Base-by-base conservation (phyloP, 768 basidiomycete genomes). In the Brasilioporus rufonigricans region DNA sequence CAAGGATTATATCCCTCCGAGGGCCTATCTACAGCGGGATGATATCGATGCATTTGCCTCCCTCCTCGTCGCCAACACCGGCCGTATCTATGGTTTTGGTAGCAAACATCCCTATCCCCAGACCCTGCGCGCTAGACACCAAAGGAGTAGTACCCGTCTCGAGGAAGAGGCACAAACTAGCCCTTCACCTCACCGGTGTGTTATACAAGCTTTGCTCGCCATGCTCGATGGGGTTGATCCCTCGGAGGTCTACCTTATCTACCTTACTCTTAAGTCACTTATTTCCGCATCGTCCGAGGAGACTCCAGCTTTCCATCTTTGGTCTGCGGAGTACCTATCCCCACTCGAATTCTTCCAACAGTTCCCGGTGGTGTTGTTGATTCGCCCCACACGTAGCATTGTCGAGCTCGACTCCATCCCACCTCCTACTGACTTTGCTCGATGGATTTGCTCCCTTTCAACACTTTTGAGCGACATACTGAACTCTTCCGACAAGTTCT, bases 21-120 rank as follows among this genome's bases (percentile, higher is more conserved):
- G 62, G 6, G 70, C 75, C 1, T 71, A 77, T 27, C 71, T 92
- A n/a, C 80, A 82, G 45, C 78, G 79, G 35, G 83, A 83, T 32
- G 90, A 93, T 63, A 75, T 87, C 18, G 75, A 85, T 48, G 88
- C 88, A 1, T 94, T 93, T 61, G 80, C 85, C 16, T 76, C 79
- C 10, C 73, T 93, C 13, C 73, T 94, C 12, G 73, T 80, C 33
- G 67, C 76, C 9, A 76, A 84, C 33, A 76, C 78, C 50, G 90
- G 91, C 0, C 74, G 73, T 19, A 80, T 91, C 45, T 76, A 81
- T 45, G 83, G 85, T 38, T 81, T 89, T 50, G 79, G 77, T 29
- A 75, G 77, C 48, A 82, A 84, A 53, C 74, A 77, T 50, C 73
- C 77, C 33, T 59, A 64, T 36, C 62, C 74, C n/a, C 74, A 74